Percentiles rank a stretch among this genome's conserved stretches.
phyloP scores from a whole-genome alignment of 345 rosid genomes.

The Populus ilicifolia region DNA sequence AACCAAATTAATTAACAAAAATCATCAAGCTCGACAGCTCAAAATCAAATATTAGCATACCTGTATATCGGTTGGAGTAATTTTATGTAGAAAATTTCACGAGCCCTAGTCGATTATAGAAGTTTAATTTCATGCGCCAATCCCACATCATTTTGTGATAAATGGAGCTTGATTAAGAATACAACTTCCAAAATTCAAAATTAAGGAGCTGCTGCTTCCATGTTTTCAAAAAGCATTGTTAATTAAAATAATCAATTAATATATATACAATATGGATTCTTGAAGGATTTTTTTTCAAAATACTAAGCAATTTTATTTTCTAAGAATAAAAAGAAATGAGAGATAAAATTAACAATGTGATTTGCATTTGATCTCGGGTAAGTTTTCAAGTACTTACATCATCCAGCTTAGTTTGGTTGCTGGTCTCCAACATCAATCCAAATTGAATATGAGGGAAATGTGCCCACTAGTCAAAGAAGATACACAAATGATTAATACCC shows the following conservation, averaged over 20 bases:
- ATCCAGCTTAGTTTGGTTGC: slow-evolving; percentile 53
- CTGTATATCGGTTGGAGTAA: neutral
- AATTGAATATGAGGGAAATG: slow-evolving; percentile 93
- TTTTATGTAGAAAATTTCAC: neutral
- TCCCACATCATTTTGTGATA: neutral
- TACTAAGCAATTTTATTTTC: no score
- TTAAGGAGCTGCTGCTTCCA: no score
- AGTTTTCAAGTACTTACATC: neutral
- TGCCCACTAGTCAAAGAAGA: slow-evolving; percentile 61
- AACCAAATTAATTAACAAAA: neutral
- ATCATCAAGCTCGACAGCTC: neutral
- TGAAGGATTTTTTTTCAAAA: neutral
- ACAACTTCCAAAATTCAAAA: no score
- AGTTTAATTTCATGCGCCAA: neutral
- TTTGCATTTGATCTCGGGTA: neutral
- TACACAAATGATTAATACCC: slow-evolving; percentile 4
- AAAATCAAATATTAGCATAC: neutral
- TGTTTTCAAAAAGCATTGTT: no score
- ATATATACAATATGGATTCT: neutral
- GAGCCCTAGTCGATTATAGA: neutral
- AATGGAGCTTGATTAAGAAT: no score
- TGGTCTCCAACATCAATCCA: slow-evolving; percentile 76
- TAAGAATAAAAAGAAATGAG: neutral
- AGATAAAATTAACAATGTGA: neutral
- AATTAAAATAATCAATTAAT: no score